phyloP scores from a whole-genome alignment of 108 stramenopile genomes.

The Conticribra weissflogii region DNA sequence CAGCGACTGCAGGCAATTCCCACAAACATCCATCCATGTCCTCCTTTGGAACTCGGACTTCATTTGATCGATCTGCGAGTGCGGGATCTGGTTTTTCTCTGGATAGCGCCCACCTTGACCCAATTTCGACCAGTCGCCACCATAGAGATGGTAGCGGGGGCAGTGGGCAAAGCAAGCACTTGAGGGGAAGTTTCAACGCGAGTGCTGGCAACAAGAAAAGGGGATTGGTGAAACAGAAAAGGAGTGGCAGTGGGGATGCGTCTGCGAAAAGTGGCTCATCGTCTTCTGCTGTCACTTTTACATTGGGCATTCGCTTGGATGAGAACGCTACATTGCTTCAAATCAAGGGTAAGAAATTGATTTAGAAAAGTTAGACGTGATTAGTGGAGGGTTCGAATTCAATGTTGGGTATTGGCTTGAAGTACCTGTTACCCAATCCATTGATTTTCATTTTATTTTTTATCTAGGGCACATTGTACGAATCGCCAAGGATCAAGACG shows the following conservation, averaged over 20 bases:
- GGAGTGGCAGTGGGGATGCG: background rate
- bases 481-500: slow-evolving; percentile 95
- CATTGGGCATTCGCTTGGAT: background rate
- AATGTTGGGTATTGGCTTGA: no score
- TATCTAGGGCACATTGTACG: slow-evolving; percentile 64
- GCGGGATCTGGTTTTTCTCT: background rate
- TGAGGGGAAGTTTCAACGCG: background rate
- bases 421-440: background rate
- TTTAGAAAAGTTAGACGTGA: background rate
- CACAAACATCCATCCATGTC: no score
- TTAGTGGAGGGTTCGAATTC: background rate
- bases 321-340: background rate
- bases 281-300: background rate
- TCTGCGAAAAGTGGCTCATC: background rate
- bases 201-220: background rate
- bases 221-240: no score
- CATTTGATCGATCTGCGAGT: background rate
- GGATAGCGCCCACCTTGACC: no score
- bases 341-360: background rate
- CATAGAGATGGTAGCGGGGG: background rate
- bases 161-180: background rate
- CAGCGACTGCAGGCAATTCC: no score
- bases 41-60: no score
- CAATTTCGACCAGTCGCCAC: no score
- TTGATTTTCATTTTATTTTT: background rate